These are phyloP conservation scores for Parasarocladium wereldwijsianum DNA, from an alignment of 2,329 filamentous ascomycete genomes.

Conservation along the genomic window DNA sequence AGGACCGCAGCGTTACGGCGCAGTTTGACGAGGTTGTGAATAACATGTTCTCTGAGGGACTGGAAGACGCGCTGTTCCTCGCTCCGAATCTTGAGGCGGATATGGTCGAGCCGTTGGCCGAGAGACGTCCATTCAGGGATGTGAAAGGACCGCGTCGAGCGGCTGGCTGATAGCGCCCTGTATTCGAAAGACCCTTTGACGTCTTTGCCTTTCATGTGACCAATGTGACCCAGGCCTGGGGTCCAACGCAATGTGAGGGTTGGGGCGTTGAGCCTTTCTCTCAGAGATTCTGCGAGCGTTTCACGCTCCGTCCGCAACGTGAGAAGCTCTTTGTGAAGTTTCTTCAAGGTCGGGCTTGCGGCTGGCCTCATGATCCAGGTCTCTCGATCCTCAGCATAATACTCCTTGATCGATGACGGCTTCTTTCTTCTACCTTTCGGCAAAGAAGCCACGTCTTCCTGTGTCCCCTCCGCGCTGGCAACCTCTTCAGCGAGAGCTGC, in stretches of 20 bases:
- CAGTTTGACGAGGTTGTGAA: constrained; percentile 70
- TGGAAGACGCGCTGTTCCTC: constrained; percentile 77
- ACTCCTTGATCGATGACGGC: constrained; percentile 32
- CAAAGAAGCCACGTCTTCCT: constrained; percentile 35
- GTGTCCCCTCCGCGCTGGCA: constrained; percentile 48
- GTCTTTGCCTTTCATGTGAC: constrained; percentile 77
- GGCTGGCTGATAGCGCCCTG: constrained; percentile 55
- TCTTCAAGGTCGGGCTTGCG: constrained; percentile 51
- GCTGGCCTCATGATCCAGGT: constrained; percentile 50
- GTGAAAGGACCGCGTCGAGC: constrained; percentile 74
- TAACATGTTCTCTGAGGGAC: constrained; percentile 57
- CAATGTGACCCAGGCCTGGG: constrained; percentile 75
- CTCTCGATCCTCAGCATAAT: constrained; percentile 45
- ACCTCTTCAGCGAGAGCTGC: constrained; percentile 61
- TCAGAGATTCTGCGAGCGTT: constrained; percentile 44
- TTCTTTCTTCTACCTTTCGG: constrained; percentile 38
- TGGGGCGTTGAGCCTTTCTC: constrained; percentile 42
- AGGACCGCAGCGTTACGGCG: constrained; percentile 82
- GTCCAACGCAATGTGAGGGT: constrained; percentile 74
- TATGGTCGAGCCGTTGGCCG: constrained; percentile 65
- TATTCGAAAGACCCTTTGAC: constrained; percentile 22
- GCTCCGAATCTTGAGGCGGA: constrained; percentile 59
- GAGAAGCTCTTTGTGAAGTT: constrained; percentile 54
- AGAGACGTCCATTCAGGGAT: constrained; percentile 71
- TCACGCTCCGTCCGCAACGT: constrained; percentile 44